Base-by-base conservation (phyloP, 1,139 yeast species). In the Saccharomyces hybrid region DNA sequence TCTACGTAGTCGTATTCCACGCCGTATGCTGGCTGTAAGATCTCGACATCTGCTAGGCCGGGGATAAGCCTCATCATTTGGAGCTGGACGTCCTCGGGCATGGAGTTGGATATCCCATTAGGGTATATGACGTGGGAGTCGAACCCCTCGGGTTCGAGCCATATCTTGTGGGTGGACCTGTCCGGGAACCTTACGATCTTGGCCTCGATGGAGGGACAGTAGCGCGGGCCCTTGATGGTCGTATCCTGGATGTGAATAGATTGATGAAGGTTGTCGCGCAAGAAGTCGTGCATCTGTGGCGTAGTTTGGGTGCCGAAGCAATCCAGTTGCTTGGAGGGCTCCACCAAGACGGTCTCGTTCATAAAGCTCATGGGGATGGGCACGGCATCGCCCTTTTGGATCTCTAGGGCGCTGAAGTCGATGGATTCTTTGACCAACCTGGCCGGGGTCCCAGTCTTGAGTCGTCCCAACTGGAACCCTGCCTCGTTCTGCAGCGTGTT, bases 371-470 rank as follows among this genome's bases (percentile, higher is more conserved):
- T 90, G 14, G 99, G 96, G 58, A 82, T 84, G 1, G 85, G 83
- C 0, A 93, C 90, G 32, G 73, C 71, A 64, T 93, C 98, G 2
- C 97, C 96, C 2, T 79, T 79, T 68, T 93, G 96, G 0, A 77
- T 77, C 26, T 74, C 73, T 54, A 93, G 71, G 16, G 76, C 72
- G 0, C 74, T 63, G 62, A 83, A 91, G 65, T 91, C 76, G 25
- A 95, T 91, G 0, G 93, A 79, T 54, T 78, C 78, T 1, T 83
- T 77, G 26, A 86, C 85, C 27, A 95, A 72, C 55, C 99, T 76
- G 1, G 98, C 96, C 0, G 99, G 99, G 0, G 99, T 95, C 0
- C 99, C 99, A 0, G 99, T 95, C 66, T 95, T 95, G 58, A 95
- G 75, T 55, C 99, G 76, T 0, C 99, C 99, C 56, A 95, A 72